phyloP scores from a whole-genome alignment of 768 basidiomycete genomes.

The Pisolithus microcarpus region DNA sequence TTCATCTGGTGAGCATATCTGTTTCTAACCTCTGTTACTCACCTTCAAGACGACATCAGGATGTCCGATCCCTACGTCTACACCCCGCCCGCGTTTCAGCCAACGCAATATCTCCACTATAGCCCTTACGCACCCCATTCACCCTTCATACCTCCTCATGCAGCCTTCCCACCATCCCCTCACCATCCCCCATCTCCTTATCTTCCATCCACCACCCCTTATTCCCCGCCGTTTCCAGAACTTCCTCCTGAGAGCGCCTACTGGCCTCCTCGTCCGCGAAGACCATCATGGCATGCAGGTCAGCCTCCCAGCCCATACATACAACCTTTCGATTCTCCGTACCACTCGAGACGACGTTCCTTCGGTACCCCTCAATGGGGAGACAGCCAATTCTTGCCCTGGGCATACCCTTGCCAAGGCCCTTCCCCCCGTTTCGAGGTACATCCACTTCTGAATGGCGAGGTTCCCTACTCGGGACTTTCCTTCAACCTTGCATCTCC shows the following conservation, averaged over 20 bases:
- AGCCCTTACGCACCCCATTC: constrained; percentile 30
- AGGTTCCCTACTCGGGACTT: constrained; percentile 38
- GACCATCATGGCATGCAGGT: constrained; percentile 40
- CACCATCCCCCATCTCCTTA: constrained; percentile 23
- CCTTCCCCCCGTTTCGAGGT: constrained; percentile 22
- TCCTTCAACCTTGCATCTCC: constrained; percentile 51
- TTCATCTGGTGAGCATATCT: no score
- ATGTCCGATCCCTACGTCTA: constrained; percentile 42
- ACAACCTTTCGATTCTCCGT: constrained; percentile 7
- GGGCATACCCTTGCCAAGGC: constrained; percentile 8
- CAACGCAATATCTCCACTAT: constrained; percentile 29
- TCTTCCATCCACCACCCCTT: constrained; percentile 25
- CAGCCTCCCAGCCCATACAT: constrained; percentile 21
- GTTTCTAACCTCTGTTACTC: neutral
- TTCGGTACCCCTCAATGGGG: constrained; percentile 21
- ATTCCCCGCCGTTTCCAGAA: neutral
- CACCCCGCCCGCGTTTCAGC: constrained; percentile 29
- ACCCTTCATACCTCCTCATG: constrained; percentile 39
- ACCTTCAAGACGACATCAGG: constrained; percentile 3
- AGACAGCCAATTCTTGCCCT: constrained; percentile 18
- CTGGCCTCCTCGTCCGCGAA: constrained; percentile 27
- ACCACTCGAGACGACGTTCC: constrained; percentile 18
- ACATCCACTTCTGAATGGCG: constrained; percentile 40
- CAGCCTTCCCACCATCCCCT: constrained; percentile 44
- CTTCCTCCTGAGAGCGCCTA: constrained; percentile 15